Evolutionary conservation across 2,329 filamentous ascomycete genomes (phyloP), one percentile per base, ranked within the genome.

Genomic region (Orbilia javanica): DNA sequence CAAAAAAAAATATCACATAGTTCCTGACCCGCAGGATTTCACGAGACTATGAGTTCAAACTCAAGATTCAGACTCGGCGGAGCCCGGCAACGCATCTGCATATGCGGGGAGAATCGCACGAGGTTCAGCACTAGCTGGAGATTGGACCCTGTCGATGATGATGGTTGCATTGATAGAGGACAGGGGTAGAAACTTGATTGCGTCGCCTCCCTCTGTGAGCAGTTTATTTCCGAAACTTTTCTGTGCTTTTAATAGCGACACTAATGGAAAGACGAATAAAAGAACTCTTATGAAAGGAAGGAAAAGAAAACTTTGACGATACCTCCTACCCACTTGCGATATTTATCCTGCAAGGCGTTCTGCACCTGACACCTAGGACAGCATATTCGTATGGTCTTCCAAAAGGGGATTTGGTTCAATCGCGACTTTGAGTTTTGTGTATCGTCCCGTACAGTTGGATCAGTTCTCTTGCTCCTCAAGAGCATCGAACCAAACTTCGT

Each of bases 401-500:
- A 15, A 20, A 20, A 44, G 11, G 46, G 20, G 18, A 25, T 50
- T 50, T 18, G 34, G 18, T 18, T 31, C 29, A 42, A 27, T 15
- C 55, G 55, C 22, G 7, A 60, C 4, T 60, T n/a, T 60, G 55
- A 34, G 27, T 42, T 11, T 20, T 13, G 13, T 15, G 34, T 27
- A 39, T 34, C 25, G 13, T 7, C 27, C 20, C 13, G 15, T 7
- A 57, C n/a, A 25, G n/a, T n/a, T n/a, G n/a, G n/a, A 25, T 60
- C 20, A 42, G 31, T 60, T 25, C 20, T 60, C 34, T 15, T 78
- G 67, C 34, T 78, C 52, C 20, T 78, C 67, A 10, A 78, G 20
- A 8, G 74, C 67, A 60, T 78, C 74, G 52, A 63, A 72, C 74
- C 74, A 78, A n/a, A 78, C 52, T 10, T 78, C 73, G 31, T 63